A percentile compares a stretch with the other conserved stretches of the same genome.
Conservation (phyloP, 164 flowering plant genomes). For the Nymphaea colorata region DNA sequence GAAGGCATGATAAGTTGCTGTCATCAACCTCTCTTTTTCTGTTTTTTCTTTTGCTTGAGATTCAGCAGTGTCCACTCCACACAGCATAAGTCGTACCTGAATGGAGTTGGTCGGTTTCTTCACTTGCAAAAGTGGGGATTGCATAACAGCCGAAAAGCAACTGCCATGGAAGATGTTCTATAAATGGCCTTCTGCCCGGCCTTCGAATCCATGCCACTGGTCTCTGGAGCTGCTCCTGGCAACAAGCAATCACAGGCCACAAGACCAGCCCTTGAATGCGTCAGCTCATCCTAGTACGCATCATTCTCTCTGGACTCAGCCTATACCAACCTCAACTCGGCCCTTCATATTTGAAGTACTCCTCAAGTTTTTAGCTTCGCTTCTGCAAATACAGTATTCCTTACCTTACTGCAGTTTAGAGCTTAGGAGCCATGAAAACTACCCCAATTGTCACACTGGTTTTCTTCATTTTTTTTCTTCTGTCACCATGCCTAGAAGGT, state of each 20-base stretch:
- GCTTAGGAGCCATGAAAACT: slow-evolving; percentile 9
- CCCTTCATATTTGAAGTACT: neutral
- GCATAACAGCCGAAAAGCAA: slow-evolving; percentile 9
- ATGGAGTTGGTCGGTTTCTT: slow-evolving; percentile 38
- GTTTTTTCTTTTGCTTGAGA: no score
- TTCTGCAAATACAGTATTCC: no score
- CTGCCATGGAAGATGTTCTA: slow-evolving; percentile 20
- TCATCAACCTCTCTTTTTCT: no score
- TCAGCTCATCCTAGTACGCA: neutral
- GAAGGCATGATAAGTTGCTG: no score
- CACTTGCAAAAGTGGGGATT: slow-evolving; percentile 11
- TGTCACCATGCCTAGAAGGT: slow-evolving; percentile 9
- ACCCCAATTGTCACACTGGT: slow-evolving; percentile 1
- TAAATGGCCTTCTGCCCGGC: slow-evolving; percentile 15
- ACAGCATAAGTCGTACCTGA: slow-evolving; percentile 10
- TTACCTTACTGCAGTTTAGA: neutral
- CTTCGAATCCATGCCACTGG: slow-evolving; percentile 6
- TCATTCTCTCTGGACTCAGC: slow-evolving; percentile 5
- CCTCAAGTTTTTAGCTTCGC: neutral
- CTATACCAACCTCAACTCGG: slow-evolving; percentile 9
- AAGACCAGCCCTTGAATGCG: neutral
- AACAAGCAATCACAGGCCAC: slow-evolving; percentile 12
- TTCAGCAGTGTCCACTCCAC: no score
- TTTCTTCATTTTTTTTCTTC: slow-evolving; percentile 10
- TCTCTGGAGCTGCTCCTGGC: slow-evolving; percentile 4